These are phyloP conservation scores for Asterella californica DNA, from an alignment of 225 moss, liverwort and hornwort species.

Conservation along the genomic window DNA sequence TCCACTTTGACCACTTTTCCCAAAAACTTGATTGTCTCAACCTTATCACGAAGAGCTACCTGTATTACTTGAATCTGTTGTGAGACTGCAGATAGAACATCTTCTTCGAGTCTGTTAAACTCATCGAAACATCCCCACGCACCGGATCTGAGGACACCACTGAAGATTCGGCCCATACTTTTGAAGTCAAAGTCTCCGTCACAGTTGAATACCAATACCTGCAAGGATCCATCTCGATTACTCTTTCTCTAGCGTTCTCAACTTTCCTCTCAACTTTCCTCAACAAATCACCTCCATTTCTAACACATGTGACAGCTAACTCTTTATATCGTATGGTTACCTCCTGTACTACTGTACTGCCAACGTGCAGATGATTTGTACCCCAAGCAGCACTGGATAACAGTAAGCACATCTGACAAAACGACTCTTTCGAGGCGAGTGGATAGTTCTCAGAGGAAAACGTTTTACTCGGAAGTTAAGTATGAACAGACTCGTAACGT, in stretches of 20 bases:
- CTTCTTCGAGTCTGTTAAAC: constrained; percentile 37
- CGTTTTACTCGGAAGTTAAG: too few relatives aligned
- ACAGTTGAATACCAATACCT: constrained; percentile 46
- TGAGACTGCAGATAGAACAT: constrained; percentile 37
- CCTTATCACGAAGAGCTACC: constrained; percentile 31
- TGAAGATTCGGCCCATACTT: constrained; percentile 37
- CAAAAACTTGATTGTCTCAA: constrained; percentile 20
- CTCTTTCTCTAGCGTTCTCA: background rate
- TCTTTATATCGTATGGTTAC: too few relatives aligned
- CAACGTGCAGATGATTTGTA: background rate
- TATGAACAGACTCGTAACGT: too few relatives aligned
- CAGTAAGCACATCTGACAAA: too few relatives aligned
- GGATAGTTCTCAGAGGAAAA: too few relatives aligned
- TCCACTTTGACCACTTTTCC: constrained; percentile 31
- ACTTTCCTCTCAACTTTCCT: background rate
- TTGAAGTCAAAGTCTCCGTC: constrained; percentile 45
- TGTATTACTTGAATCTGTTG: constrained; percentile 41
- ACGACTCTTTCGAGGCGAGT: too few relatives aligned
- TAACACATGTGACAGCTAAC: too few relatives aligned
- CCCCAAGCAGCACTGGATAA: background rate
- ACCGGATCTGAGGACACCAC: constrained; percentile 34
- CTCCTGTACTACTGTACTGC: too few relatives aligned
- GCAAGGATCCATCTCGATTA: background rate
- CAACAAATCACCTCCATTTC: too few relatives aligned
- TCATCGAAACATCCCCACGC: constrained; percentile 38